Evolutionary conservation across 2,329 filamentous ascomycete species (phyloP).

Genomic region (Claviceps humidiphila): DNA sequence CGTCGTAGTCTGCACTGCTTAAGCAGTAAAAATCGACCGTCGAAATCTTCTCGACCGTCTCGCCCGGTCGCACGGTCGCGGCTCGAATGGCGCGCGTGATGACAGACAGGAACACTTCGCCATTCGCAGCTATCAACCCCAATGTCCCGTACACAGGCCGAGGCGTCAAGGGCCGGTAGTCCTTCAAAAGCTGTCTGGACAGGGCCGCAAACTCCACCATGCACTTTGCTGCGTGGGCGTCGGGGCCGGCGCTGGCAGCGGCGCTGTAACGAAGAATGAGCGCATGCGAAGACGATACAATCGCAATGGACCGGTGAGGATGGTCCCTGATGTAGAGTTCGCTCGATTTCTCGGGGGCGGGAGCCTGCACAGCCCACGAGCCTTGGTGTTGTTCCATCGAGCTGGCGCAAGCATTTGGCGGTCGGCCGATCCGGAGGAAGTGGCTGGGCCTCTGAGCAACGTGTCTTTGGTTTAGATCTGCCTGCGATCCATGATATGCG

Average conservation of each 20-base stretch:
- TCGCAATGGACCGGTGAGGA: constrained; percentile 75
- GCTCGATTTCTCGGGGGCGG: constrained; percentile 48
- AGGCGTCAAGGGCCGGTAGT: constrained; percentile 64
- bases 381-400: constrained; percentile 35
- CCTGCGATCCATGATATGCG: constrained; percentile 13
- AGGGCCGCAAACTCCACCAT: constrained; percentile 75
- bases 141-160: constrained; percentile 73
- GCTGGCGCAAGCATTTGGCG: constrained; percentile 5
- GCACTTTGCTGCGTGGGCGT: constrained; percentile 46
- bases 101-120: constrained; percentile 82
- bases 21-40: constrained; percentile 88
- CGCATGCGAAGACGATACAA: constrained; percentile 66
- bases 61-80: constrained; percentile 71
- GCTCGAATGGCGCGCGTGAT: constrained; percentile 69
- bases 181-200: constrained; percentile 52
- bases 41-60: constrained; percentile 78
- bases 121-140: constrained; percentile 69
- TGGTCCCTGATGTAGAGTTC: constrained; percentile 76
- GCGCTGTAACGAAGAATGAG: constrained; percentile 73
- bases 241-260: constrained; percentile 34
- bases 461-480: constrained; percentile 5
- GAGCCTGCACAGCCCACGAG: constrained; percentile 32
- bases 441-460: not conserved
- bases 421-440: constrained; percentile 5
- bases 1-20: constrained; percentile 75